Evolutionary conservation across 2,329 filamentous ascomycete genomes (phyloP), one percentile per base, ranked within the genome.

Genomic region (Monilinia vaccinii-corymbosi): DNA sequence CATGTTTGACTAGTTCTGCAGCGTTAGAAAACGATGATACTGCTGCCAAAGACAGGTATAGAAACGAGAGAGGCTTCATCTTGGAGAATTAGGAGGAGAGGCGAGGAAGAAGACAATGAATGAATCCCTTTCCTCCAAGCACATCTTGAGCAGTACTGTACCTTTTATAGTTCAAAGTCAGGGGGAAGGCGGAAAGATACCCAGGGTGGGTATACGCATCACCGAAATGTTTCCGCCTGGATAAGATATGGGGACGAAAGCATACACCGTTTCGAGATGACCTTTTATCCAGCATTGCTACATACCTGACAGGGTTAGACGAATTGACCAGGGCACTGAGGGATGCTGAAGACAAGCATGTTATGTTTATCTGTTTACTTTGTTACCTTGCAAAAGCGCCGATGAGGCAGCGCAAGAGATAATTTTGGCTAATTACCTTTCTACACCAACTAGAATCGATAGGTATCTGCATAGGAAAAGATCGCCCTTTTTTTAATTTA

Each of bases 1-100:
- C 46, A 40, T 52, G 44, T 55, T 61, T 61, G 23, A 42, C 57
- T 14, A 61, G 28, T 16, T 48, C 51, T 23, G 51, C 23, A 34
- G 51, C 57, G 42, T 32, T 25, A 11, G 46, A 58, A 23, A 23
- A 31, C 14, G 56, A 32, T 4, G 45, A 21, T 16, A 58, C 23
- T 18, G 45, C 36, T 25, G 46, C 23, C 21, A 40, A 52, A 32
- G 36, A 38, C 25, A 58, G 46, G 18, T 42, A 52, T 34, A 58
- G 4, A n/a, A 58, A 23, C 18, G 46, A 58, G 1, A 44, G 38
- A 44, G 21, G 38, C 38, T 16, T 50, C 56, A 58, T 58, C 36
- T 58, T 58, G 51, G 31, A n/a, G 4, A 23, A 44, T 53, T 16
- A 44, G 1, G 5, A 53, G 38, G 32, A n/a, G 9, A 16, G n/a